phyloP scores from a whole-genome alignment of 805 yeast genomes.

The Groenewaldozyma salmanticensis region DNA sequence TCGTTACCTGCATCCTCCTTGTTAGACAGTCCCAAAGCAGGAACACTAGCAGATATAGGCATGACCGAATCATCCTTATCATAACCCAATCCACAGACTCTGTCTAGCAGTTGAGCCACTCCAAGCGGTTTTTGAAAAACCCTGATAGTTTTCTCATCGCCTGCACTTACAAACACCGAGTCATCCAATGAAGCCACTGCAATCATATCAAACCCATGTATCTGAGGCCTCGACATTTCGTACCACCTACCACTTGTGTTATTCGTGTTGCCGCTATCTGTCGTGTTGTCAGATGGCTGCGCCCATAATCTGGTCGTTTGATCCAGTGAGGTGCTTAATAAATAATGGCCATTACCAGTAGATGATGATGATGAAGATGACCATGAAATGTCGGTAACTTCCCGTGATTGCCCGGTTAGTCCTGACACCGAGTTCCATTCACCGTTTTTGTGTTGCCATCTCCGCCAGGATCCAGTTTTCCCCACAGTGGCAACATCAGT shows the following conservation, averaged over 20 bases:
- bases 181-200: conserved; percentile 54
- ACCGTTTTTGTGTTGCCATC: conserved; percentile 41
- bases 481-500: conserved; percentile 63
- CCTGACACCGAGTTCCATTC: conserved; percentile 19
- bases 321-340: conserved; percentile 75
- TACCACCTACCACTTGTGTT: conserved; percentile 54
- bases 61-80: conserved; percentile 26
- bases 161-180: conserved; percentile 76
- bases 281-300: conserved; percentile 41
- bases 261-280: conserved; percentile 9
- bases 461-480: conserved; percentile 86
- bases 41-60: conserved; percentile 83
- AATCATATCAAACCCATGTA: conserved; percentile 96
- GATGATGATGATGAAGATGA: conserved; percentile 74
- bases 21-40: conserved; percentile 88
- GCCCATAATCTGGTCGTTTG: conserved; percentile 87
- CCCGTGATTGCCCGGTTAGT: conserved; percentile 5
- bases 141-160: conserved; percentile 88
- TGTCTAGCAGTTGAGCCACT: conserved; percentile 52
- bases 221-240: conserved; percentile 94
- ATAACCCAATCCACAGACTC: conserved; percentile 38
- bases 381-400: conserved; percentile 66
- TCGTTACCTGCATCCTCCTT: conserved; percentile 57
- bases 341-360: conserved; percentile 49
- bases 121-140: conserved; percentile 82